Conservation (phyloP, 2,329 filamentous ascomycete species). For the Monosporascus sp. region DNA sequence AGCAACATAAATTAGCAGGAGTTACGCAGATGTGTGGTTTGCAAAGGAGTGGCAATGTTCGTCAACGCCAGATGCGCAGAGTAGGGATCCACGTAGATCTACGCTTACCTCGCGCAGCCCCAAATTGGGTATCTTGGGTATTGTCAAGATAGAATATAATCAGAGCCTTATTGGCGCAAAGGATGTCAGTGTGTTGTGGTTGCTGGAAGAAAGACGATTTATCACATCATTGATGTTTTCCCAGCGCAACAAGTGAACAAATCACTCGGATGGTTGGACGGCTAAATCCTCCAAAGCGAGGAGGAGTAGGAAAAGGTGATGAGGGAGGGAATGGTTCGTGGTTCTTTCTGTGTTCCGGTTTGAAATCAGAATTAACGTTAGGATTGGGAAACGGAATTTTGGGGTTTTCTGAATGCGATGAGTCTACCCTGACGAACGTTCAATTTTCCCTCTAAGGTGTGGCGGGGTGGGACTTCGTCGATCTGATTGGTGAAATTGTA, state of each 20-base stretch:
- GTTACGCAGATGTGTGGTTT: too few species aligned
- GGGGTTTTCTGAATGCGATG: not conserved
- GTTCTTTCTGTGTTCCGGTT: too few species aligned
- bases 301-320: not conserved
- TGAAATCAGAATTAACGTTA: not conserved
- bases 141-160: not conserved
- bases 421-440: not conserved
- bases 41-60: too few species aligned
- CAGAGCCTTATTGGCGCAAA: not conserved
- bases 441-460: not conserved
- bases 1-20: not conserved
- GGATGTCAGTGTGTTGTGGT: not conserved
- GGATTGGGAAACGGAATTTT: not conserved
- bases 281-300: not conserved
- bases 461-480: not conserved
- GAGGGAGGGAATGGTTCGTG: not conserved
- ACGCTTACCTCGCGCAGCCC: not conserved
- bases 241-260: not conserved
- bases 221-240: not conserved
- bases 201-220: not conserved
- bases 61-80: too few species aligned
- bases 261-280: not conserved
- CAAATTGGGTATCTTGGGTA: not conserved
- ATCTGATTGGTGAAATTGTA: not conserved
- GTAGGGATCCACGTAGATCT: too few species aligned